phyloP scores from a whole-genome alignment of 441 rosid species.

The Gossypium davidsonii region DNA sequence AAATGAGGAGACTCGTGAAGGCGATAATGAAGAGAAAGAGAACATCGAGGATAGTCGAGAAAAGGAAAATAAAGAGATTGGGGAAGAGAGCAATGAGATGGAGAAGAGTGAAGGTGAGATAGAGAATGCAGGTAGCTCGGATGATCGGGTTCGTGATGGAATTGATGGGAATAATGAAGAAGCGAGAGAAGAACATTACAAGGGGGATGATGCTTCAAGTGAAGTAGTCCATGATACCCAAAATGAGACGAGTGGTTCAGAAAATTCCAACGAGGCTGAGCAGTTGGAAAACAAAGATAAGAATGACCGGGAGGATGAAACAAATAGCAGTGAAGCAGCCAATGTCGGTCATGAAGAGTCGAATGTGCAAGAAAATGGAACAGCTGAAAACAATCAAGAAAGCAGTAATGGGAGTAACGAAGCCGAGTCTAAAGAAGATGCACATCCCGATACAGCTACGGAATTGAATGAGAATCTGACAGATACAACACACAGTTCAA shows the following conservation, averaged over 20 bases:
- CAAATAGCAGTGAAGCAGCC: conserved; percentile 25
- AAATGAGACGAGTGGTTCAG: conserved; percentile 28
- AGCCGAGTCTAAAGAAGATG: conserved; percentile 28
- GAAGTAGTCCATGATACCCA: conserved; percentile 57
- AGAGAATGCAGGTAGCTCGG: conserved; percentile 28
- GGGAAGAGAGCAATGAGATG: conserved; percentile 15
- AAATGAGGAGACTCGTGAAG: not conserved
- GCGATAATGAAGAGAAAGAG: conserved; percentile 12
- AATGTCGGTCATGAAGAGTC: conserved; percentile 37
- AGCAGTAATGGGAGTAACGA: conserved; percentile 25
- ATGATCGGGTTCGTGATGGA: conserved; percentile 36
- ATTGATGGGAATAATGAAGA: conserved; percentile 40
- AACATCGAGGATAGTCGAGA: conserved; percentile 18
- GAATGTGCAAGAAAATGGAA: conserved; percentile 21
- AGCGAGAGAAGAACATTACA: conserved; percentile 78
- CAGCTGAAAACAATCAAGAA: conserved; percentile 27
- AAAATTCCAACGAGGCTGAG: conserved; percentile 23
- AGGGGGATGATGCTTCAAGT: conserved; percentile 81
- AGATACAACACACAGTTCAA: conserved; percentile 10
- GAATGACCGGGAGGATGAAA: conserved; percentile 21
- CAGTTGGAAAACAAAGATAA: conserved; percentile 32
- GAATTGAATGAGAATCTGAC: conserved; percentile 30
- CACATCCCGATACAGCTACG: conserved; percentile 20
- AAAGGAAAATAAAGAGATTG: conserved; percentile 15
- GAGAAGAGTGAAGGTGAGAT: conserved; percentile 25